phyloP scores from a whole-genome alignment of 495 filamentous ascomycete species.

The Podospora tetraspora region DNA sequence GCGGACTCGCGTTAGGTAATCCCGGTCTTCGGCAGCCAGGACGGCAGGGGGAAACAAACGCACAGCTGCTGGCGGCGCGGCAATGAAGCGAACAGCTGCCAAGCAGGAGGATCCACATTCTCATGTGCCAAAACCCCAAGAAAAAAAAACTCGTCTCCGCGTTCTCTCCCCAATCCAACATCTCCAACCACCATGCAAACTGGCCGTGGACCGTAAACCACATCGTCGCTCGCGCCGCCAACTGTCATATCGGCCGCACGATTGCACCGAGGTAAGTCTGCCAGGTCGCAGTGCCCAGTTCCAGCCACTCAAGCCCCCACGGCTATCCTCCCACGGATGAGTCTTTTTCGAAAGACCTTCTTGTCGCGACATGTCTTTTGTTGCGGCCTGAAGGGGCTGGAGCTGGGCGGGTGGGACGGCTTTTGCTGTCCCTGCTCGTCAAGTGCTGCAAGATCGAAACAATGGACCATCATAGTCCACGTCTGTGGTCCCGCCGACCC shows the following conservation, averaged over 20 bases:
- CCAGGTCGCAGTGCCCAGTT: slow-evolving; percentile 35
- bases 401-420: slow-evolving; percentile 23
- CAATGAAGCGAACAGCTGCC: background rate
- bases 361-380: slow-evolving; percentile 43
- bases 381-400: slow-evolving; percentile 40
- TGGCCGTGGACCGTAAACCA: background rate
- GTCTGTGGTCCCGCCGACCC: slow-evolving; percentile 25
- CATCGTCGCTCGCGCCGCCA: background rate
- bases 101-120: background rate
- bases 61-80: background rate
- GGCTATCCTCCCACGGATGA: slow-evolving; percentile 22
- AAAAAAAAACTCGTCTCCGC: background rate
- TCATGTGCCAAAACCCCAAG: background rate
- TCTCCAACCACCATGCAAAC: background rate
- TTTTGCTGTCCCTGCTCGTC: slow-evolving; percentile 18
- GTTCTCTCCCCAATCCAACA: background rate
- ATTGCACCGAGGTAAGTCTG: slow-evolving; percentile 1
- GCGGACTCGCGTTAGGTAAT: no score
- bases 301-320: slow-evolving; percentile 36
- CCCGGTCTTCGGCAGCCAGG: background rate
- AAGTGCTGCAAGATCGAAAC: slow-evolving; percentile 41
- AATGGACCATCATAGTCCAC: slow-evolving; percentile 53
- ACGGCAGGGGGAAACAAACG: no score
- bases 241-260: background rate
- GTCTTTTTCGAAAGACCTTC: slow-evolving; percentile 43